phyloP scores from a whole-genome alignment of 768 basidiomycete species.

The Dendrothele bispora region DNA sequence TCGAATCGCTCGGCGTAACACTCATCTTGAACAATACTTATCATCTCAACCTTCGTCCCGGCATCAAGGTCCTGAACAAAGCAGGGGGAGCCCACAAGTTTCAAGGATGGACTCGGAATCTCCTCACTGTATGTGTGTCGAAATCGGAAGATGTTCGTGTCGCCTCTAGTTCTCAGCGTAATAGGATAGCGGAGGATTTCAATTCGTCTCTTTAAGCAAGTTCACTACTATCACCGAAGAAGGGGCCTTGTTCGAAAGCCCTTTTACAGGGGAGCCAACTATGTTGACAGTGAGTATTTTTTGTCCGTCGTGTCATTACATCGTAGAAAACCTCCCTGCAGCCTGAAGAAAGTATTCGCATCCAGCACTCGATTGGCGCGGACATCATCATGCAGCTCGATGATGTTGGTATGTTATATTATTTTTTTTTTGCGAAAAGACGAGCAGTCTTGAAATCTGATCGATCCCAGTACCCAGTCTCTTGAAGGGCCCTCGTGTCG shows the following conservation, averaged over 20 bases:
- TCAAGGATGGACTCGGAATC: conserved; percentile 84
- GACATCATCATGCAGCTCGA: conserved; percentile 97
- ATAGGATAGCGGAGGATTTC: conserved; percentile 94
- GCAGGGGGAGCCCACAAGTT: conserved; percentile 88
- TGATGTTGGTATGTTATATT: conserved; percentile 78
- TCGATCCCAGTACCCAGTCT: conserved; percentile 81
- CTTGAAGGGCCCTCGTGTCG: conserved; percentile 77
- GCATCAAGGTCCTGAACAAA: conserved; percentile 67
- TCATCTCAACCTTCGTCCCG: conserved; percentile 85
- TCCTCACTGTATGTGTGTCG: conserved; percentile 65
- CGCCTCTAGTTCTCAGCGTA: conserved; percentile 3
- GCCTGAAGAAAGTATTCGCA: conserved; percentile 90
- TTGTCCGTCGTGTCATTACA: too few relatives aligned
- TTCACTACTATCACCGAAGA: conserved; percentile 87
- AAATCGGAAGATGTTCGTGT: conserved; percentile 7
- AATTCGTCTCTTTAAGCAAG: conserved; percentile 81
- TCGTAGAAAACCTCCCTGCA: too few relatives aligned
- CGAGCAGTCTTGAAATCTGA: too few relatives aligned
- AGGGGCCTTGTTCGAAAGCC: conserved; percentile 82
- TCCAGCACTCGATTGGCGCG: conserved; percentile 88
- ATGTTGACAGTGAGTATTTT: conserved; percentile 71
- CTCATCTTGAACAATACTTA: conserved; percentile 91
- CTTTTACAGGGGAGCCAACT: conserved; percentile 84
- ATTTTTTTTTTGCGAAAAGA: too few relatives aligned
- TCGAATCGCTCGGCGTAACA: conserved; percentile 77